Conservation (phyloP, 2,329 filamentous ascomycete genomes). For the Rutstroemia sp. region DNA sequence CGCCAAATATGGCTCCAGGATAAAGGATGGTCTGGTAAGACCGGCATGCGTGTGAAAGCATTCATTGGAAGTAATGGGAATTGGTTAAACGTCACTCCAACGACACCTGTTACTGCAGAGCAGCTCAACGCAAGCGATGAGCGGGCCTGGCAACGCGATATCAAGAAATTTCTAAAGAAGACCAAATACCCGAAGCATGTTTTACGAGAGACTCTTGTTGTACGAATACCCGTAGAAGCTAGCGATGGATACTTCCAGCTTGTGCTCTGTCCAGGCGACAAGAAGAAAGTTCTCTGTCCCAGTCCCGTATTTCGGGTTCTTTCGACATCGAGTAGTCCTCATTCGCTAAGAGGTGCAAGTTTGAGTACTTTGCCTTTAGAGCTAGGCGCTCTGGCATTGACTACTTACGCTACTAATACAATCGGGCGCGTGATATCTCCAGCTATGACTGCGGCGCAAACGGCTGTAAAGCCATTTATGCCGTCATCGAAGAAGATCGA, state of each 20-base stretch:
- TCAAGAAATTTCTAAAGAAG: constrained; percentile 55
- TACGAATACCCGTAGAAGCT: constrained; percentile 56
- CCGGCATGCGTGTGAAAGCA: constrained; percentile 60
- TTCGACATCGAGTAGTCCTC: constrained; percentile 54
- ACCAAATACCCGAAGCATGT: constrained; percentile 39
- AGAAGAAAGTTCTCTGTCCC: constrained; percentile 53
- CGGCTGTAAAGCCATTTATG: constrained; percentile 30
- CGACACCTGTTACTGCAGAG: constrained; percentile 36
- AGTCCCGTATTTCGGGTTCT: constrained; percentile 64
- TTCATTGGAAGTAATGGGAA: constrained; percentile 49
- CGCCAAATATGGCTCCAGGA: constrained; percentile 61
- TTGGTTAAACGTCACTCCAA: constrained; percentile 65
- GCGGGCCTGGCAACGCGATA: constrained; percentile 60
- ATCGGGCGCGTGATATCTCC: constrained; percentile 40
- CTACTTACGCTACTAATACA: constrained; percentile 30
- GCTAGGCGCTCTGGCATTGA: constrained; percentile 51
- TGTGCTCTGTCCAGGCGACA: constrained; percentile 49
- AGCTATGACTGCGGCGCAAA: constrained; percentile 36
- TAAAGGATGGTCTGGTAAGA: constrained; percentile 60
- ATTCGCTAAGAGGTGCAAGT: constrained; percentile 57
- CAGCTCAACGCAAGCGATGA: constrained; percentile 52
- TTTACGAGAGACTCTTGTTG: constrained; percentile 54
- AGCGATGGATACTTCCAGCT: constrained; percentile 63
- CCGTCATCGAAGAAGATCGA: constrained; percentile 25
- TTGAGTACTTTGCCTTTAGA: constrained; percentile 58